phyloP scores from a whole-genome alignment of 768 basidiomycete genomes.

The Terana coerulea region DNA sequence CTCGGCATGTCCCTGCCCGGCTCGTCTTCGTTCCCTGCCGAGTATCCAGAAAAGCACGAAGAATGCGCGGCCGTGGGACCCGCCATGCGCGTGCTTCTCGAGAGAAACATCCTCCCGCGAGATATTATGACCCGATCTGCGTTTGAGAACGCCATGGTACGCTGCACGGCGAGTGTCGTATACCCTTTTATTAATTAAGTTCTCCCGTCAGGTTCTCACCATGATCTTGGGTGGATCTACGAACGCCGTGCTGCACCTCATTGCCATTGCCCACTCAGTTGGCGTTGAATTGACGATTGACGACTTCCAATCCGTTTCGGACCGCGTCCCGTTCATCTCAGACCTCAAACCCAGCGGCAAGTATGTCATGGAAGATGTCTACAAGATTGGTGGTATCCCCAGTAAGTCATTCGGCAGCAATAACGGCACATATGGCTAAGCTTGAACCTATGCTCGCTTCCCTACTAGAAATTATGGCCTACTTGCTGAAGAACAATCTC shows the following conservation, averaged over 20 bases:
- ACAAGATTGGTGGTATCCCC: conserved; percentile 94
- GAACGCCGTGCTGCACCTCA: conserved; percentile 94
- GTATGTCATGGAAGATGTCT: conserved; percentile 98
- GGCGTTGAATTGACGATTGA: conserved; percentile 86
- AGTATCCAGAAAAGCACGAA: conserved; percentile 80
- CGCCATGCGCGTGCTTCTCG: conserved; percentile 83
- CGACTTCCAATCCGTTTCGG: conserved; percentile 92
- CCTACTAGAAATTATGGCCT: conserved; percentile 71
- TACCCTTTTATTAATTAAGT: conserved; percentile 1
- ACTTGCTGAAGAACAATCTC: conserved; percentile 80
- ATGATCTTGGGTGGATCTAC: conserved; percentile 98
- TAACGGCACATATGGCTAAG: not conserved
- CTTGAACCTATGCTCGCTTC: not conserved
- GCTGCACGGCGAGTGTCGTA: too few species aligned
- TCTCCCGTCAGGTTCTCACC: conserved; percentile 66
- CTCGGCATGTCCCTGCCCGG: conserved; percentile 96
- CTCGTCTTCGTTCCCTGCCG: conserved; percentile 95
- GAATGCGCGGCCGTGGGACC: conserved; percentile 82
- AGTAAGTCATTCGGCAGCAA: conserved; percentile 49
- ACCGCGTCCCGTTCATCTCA: conserved; percentile 90
- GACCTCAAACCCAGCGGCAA: conserved; percentile 97
- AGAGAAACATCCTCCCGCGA: conserved; percentile 87
- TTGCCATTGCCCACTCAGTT: conserved; percentile 95
- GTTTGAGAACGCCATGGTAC: conserved; percentile 96
- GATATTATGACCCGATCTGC: conserved; percentile 97